Conservation (phyloP, 345 rosid species). For the Ceriops zippeliana region DNA sequence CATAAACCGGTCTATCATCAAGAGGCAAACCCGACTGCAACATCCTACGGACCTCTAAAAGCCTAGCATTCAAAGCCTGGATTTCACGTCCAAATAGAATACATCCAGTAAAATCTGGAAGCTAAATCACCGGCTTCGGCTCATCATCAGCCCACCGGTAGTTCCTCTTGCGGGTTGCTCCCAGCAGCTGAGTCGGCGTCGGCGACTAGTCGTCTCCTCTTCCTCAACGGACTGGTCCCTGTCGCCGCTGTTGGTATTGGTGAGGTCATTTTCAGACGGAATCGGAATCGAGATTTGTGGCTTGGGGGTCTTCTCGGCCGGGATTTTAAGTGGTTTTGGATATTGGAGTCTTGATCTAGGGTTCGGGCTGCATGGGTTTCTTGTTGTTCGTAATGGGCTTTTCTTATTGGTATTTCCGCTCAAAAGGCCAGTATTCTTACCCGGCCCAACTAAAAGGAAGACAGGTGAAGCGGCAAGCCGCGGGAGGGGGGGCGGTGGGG, state of each 20-base stretch:
- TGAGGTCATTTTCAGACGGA: constrained; percentile 57
- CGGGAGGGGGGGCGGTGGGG: too few relatives aligned
- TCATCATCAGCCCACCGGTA: constrained; percentile 94
- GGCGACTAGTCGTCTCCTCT: constrained; percentile 72
- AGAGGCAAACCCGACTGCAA: too few relatives aligned
- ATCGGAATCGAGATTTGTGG: constrained; percentile 38
- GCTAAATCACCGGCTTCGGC: constrained; percentile 75
- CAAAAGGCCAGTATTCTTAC: too few relatives aligned
- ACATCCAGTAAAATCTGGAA: constrained; percentile 89
- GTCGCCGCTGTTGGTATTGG: constrained; percentile 58
- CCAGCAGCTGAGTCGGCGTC: constrained; percentile 83
- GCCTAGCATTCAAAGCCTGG: constrained; percentile 77
- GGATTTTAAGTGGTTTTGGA: too few relatives aligned
- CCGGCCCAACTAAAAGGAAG: too few relatives aligned
- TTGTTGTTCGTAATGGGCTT: too few relatives aligned
- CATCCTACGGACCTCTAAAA: too few relatives aligned
- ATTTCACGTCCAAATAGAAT: constrained; percentile 90
- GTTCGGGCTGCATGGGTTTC: too few relatives aligned
- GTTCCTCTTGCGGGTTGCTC: constrained; percentile 83
- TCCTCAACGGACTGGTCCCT: constrained; percentile 79
- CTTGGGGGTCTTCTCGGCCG: constrained; percentile 10
- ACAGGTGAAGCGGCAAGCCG: too few relatives aligned
- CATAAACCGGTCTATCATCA: constrained; percentile 63
- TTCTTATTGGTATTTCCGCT: too few relatives aligned
- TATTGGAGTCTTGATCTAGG: too few relatives aligned